Evolutionary conservation across 257 asterid species (phyloP).

Genomic region (Anisodus acutangulus): DNA sequence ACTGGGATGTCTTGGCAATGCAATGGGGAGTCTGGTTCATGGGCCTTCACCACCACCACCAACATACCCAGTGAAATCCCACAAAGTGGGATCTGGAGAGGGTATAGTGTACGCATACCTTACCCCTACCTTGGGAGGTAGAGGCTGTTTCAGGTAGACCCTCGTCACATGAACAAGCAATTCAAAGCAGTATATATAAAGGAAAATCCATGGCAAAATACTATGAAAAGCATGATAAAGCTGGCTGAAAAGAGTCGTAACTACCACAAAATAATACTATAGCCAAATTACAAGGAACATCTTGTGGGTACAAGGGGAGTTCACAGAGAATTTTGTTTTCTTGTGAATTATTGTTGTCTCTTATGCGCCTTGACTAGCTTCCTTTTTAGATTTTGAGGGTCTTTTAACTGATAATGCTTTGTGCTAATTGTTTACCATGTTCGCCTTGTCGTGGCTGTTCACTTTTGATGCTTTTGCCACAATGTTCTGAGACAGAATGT

Average conservation of each 20-base stretch:
- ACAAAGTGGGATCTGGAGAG: too few relatives aligned
- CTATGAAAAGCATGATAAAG: too few relatives aligned
- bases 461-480: not conserved
- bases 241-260: too few relatives aligned
- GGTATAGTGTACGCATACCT: too few relatives aligned
- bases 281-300: not conserved
- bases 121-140: too few relatives aligned
- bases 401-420: not conserved
- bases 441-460: not conserved
- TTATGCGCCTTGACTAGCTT: not conserved
- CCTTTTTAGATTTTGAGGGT: not conserved
- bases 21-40: not conserved
- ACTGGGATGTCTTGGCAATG: not conserved
- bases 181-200: too few relatives aligned
- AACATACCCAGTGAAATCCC: too few relatives aligned
- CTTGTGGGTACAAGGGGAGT: not conserved
- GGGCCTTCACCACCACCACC: too few relatives aligned
- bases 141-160: too few relatives aligned
- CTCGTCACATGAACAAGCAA: too few relatives aligned
- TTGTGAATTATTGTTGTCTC: not conserved
- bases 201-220: too few relatives aligned
- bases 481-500: slow-evolving; percentile 12
- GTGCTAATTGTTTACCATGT: not conserved
- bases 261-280: too few relatives aligned
- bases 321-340: not conserved